Evolutionary conservation across 306 rosid genomes (phyloP), one percentile per base, ranked within the genome.

Genomic region (Benincasa hispida): DNA sequence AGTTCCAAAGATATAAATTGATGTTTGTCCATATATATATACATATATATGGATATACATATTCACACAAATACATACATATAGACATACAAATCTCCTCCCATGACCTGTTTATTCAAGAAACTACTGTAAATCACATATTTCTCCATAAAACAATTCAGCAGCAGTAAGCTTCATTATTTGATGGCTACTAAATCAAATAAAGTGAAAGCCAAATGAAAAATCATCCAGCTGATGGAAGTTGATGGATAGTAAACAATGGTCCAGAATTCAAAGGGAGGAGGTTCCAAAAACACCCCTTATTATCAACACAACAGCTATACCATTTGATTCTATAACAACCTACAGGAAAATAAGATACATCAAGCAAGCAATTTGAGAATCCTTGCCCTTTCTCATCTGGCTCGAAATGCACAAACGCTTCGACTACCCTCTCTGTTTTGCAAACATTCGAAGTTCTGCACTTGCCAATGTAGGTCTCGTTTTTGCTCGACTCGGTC

Each of bases 341-440:
- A 59, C 92, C 97, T 10, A 59, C 78, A 0, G 88, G 88, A 80
- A 86, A 87, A 56, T 79, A 37, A 59, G 92, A 86, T 76, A 91
- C 83, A 77, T 87, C 89, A 74, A 91, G 88, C 84, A 80, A 69
- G 87, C 94, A 91, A 60, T 84, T 85, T 19, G 90, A 76, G 81
- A 91, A 89, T 18, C 92, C 94, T 72, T 89, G 94, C 22, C 94
- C 87, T 78, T 81, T 86, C 76, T 85, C 81, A 45, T 87, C 82
- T 39, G 83, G 82, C 79, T 84, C 78, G 27, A 89, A 84, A 27
- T 73, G 39, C 50, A 79, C 75, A 50, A 83, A 87, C 11, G 83
- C 48, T 27, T 77, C 76, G 27, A 81, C 88, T 11, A 32, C 51
- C 70, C 39, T 79, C 4, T 53, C 73, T 18, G 81, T 74, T 15